Percentiles rank a stretch among this genome's conserved stretches.
phyloP scores from a whole-genome alignment of 352 stramenopile genomes.

The Globisporangium splendens region DNA sequence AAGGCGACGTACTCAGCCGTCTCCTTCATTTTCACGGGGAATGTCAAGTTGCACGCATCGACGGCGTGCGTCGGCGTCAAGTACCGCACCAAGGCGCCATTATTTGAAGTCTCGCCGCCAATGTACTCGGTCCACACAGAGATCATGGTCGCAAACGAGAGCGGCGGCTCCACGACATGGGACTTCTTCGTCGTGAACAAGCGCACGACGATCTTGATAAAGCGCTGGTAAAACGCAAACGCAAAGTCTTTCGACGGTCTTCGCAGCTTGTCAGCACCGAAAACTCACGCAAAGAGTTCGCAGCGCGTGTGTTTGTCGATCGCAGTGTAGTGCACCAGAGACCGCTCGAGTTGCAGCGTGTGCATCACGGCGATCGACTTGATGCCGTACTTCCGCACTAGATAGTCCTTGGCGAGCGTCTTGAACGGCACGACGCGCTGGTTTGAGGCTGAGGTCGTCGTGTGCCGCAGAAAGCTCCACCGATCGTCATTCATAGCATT shows the following conservation, averaged over 20 bases:
- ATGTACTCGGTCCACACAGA: slow-evolving; percentile 59
- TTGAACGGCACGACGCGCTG: slow-evolving; percentile 38
- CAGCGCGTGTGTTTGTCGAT: slow-evolving; percentile 50
- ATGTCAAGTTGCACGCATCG: slow-evolving; percentile 37
- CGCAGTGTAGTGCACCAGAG: slow-evolving; percentile 46
- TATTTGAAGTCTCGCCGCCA: slow-evolving; percentile 32
- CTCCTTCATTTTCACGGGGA: slow-evolving; percentile 41
- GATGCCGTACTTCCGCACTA: slow-evolving; percentile 69
- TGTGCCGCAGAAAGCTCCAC: slow-evolving; percentile 29
- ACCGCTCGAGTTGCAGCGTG: slow-evolving; percentile 63
- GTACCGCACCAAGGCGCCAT: slow-evolving; percentile 9
- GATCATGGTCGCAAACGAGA: slow-evolving; percentile 44
- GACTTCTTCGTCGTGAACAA: slow-evolving; percentile 33
- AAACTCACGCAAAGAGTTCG: slow-evolving; percentile 66
- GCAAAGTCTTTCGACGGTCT: slow-evolving; percentile 43
- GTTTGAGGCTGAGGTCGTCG: not conserved
- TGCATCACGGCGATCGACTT: slow-evolving; percentile 73
- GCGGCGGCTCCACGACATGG: not conserved
- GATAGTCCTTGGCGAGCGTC: slow-evolving; percentile 52
- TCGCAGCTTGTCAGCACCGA: slow-evolving; percentile 44
- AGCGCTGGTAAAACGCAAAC: slow-evolving; percentile 56
- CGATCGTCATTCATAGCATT: slow-evolving; percentile 22
- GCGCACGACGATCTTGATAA: slow-evolving; percentile 42
- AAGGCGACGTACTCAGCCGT: slow-evolving; percentile 26
- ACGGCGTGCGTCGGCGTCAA: slow-evolving; percentile 30